Conservation (phyloP, 2,329 filamentous ascomycete species). For the Aureobasidium sp. region DNA sequence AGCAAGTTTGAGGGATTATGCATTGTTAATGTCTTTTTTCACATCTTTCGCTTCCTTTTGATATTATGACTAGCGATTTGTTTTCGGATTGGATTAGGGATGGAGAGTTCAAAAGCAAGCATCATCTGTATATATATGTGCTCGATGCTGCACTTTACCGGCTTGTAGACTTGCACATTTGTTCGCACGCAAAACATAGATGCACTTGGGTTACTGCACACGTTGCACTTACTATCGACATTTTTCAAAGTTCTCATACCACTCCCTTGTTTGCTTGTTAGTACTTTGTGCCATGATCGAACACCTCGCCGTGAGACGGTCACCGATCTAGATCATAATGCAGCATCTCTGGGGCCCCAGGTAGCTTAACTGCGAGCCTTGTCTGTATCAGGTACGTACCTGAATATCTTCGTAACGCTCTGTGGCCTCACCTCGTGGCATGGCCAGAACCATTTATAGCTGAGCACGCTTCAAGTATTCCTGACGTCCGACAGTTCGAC, state of each 20-base stretch:
- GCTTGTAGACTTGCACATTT: not conserved
- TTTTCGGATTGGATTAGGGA: not conserved
- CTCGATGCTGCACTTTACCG: not conserved
- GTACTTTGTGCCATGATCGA: not conserved
- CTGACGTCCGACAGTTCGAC: not conserved
- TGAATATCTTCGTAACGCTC: not conserved
- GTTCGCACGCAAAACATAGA: not conserved
- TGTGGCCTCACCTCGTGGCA: not conserved
- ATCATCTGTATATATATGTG: slow-evolving; percentile 10
- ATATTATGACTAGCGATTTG: not conserved
- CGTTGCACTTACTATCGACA: not conserved
- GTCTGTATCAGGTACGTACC: not conserved
- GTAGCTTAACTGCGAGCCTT: not conserved
- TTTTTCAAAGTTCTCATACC: not conserved
- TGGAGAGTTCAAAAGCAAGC: slow-evolving; percentile 2
- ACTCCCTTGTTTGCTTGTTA: no score
- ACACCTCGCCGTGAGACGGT: not conserved
- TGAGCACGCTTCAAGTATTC: not conserved
- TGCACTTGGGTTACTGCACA: not conserved
- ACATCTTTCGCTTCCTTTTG: not conserved
- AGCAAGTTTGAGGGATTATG: not conserved
- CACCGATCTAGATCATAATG: not conserved
- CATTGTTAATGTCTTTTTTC: not conserved
- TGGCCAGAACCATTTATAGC: not conserved
- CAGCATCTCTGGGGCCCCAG: slow-evolving; percentile 6